These are phyloP conservation scores for Lactifluus hygrophoroides DNA, from an alignment of 768 basidiomycete genomes.

Conservation along the genomic window DNA sequence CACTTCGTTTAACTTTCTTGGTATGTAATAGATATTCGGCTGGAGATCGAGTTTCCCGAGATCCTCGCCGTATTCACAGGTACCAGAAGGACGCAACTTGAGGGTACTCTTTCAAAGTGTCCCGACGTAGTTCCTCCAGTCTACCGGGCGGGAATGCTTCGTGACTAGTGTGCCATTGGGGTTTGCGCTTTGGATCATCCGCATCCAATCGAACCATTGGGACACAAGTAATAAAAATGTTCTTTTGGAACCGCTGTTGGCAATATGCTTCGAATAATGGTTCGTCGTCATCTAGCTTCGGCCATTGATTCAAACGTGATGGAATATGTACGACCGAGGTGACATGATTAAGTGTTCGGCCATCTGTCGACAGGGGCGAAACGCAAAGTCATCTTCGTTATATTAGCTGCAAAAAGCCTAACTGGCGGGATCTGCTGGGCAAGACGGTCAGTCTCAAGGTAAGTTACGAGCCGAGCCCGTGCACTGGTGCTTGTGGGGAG, in stretches of 20 bases:
- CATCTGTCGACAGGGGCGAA: too few species aligned
- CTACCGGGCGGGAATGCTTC: not conserved
- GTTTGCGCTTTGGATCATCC: not conserved
- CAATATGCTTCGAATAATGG: not conserved
- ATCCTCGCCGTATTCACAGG: not conserved
- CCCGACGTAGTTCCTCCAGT: not conserved
- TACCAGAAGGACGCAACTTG: not conserved
- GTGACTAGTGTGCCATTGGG: not conserved
- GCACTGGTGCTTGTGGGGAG: too few species aligned
- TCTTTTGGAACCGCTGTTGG: not conserved
- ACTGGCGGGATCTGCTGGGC: too few species aligned
- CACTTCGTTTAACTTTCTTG: not conserved
- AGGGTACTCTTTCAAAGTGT: not conserved
- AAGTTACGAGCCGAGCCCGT: too few species aligned
- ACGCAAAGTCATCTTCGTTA: too few species aligned
- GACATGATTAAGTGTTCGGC: too few species aligned
- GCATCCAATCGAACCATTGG: not conserved
- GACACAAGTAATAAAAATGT: not conserved
- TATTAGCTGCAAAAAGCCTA: too few species aligned
- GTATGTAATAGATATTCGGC: not conserved
- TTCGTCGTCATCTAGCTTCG: too few species aligned
- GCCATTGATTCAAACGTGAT: too few species aligned
- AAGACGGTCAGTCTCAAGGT: too few species aligned
- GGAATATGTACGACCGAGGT: too few species aligned
- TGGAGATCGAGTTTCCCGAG: not conserved